These are phyloP conservation scores for Thinopyrum elongatum DNA, from an alignment of 176 grass and related monocot species.

Conservation along the genomic window DNA sequence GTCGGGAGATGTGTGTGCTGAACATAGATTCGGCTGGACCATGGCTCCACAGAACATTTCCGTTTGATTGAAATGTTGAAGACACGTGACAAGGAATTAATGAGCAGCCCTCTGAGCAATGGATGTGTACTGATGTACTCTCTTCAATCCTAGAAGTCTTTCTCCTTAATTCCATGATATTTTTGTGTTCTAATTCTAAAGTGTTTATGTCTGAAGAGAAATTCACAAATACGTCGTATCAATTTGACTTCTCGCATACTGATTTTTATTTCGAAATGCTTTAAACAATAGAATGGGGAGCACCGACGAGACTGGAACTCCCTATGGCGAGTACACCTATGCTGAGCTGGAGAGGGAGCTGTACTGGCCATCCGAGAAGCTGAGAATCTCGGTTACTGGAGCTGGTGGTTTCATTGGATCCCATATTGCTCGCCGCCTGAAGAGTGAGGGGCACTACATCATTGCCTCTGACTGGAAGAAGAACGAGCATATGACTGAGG, in stretches of 20 bases:
- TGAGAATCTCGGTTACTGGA: constrained; percentile 72
- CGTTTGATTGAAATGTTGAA: not conserved
- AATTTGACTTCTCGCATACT: not conserved
- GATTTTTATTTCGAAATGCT: not conserved
- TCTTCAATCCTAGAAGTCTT: not conserved
- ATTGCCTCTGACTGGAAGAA: constrained; percentile 89
- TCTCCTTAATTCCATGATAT: not conserved
- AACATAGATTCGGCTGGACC: too few species aligned
- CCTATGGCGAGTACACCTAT: constrained; percentile 73
- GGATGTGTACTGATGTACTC: not conserved
- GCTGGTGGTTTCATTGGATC: constrained; percentile 79
- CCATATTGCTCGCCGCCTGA: constrained; percentile 62
- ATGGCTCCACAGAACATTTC: too few species aligned
- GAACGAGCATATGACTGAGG: constrained; percentile 73
- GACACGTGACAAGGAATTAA: not conserved
- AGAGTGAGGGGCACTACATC: constrained; percentile 72
- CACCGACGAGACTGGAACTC: constrained; percentile 27
- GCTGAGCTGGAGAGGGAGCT: constrained; percentile 54
- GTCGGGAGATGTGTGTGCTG: too few species aligned
- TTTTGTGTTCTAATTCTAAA: not conserved
- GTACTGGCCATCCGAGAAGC: constrained; percentile 71
- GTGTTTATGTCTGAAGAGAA: not conserved
- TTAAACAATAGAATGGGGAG: constrained; percentile 69
- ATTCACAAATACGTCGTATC: not conserved
- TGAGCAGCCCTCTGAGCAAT: not conserved